Evolutionary conservation across 106 monocot species (phyloP), one percentile per base, ranked within the genome.

Genomic region (Apostasia shenzhenica): DNA sequence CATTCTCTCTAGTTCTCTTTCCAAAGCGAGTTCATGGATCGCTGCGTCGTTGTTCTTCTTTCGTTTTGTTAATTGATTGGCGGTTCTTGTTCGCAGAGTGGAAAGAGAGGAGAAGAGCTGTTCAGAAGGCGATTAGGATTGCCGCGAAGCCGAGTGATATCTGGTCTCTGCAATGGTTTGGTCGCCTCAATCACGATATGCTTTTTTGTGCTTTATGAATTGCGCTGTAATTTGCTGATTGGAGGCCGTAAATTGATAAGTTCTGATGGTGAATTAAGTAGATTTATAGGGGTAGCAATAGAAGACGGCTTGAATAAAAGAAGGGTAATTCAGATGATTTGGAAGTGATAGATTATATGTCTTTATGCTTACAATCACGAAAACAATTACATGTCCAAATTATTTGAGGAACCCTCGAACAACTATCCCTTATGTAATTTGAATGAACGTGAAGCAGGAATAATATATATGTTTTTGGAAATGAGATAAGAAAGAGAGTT

Each of bases 81-180:
- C 43, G 14, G 53, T 72, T n/a, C n/a, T 54, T 67, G 0, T 48
- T 77, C 3, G 69, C 66, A 97, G 95, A 97, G 86, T 97, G 66
- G 77, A 97, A 75, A 82, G 89, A 73, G 97, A 99, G 70, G 97
- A 99, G 81, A 89, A 78, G 79, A 99, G 74, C 51, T n/a, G 97
- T 99, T 14, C 89, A 90, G 83, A 99, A 99, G 70, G 81, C 97
- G 54, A 99, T 99, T 81, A 99, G 83, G 77, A 92, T 92, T 1
- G 89, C 92, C 13, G 97, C 89, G 4, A 99, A 99, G 69, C 76
- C 92, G 72, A 93, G 85, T 60, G 97, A 99, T 70, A 92, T n/a
- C n/a, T 99, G 87, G 72, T 13, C 6, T 95, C 95, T 1, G 95
- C 95, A 14, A 95, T 92, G 92, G 95, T 97, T 14, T 2, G 72